phyloP scores from a whole-genome alignment of 2,329 filamentous ascomycete species.

The Sclerotinia borealis region DNA sequence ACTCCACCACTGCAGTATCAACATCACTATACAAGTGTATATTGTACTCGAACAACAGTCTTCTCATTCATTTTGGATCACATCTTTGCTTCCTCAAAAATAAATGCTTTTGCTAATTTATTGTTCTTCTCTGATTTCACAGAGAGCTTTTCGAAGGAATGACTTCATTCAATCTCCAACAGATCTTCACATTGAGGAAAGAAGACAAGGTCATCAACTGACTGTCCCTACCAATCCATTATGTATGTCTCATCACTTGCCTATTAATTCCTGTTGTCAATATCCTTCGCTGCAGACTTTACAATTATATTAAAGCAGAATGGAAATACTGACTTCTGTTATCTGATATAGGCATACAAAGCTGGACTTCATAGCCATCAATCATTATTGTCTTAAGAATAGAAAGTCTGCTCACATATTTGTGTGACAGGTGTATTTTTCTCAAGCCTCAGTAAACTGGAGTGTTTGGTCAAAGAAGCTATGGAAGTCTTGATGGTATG shows the following conservation, averaged over 20 bases:
- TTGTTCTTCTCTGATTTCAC: background rate
- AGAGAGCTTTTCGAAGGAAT: too few relatives aligned
- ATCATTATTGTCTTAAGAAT: too few relatives aligned
- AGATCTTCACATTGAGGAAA: background rate
- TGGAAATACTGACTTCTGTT: background rate
- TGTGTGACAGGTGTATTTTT: background rate
- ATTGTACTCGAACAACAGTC: background rate
- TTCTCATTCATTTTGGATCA: background rate
- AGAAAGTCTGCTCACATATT: background rate
- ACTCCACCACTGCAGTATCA: background rate
- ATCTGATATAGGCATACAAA: background rate
- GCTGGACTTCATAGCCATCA: background rate
- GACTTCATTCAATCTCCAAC: too few relatives aligned
- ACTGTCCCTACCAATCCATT: too few relatives aligned
- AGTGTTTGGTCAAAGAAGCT: background rate
- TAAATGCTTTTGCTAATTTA: background rate
- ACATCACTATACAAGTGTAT: background rate
- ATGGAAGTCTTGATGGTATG: background rate
- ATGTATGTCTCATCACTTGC: background rate
- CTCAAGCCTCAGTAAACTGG: background rate
- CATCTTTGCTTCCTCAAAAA: background rate
- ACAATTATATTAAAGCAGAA: background rate
- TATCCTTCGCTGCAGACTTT: rapidly evolving
- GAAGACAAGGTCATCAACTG: background rate
- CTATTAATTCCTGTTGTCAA: background rate